Conservation (phyloP, 257 asterid species). For the Verbascum thapsus region DNA sequence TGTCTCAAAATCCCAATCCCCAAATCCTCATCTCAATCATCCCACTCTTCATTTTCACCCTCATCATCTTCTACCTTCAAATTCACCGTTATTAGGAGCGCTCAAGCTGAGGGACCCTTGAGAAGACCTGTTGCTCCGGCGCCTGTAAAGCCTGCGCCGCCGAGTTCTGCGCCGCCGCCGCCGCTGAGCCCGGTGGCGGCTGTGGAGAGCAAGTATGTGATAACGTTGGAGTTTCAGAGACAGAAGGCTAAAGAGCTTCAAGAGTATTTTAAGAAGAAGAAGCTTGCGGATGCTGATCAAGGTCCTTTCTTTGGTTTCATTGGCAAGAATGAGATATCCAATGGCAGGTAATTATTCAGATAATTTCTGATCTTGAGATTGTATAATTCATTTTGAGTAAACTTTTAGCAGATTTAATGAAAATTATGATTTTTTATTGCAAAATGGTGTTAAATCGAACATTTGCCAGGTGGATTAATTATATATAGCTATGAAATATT, state of each 20-base stretch:
- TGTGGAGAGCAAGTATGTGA: constrained; percentile 47
- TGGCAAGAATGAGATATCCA: constrained; percentile 84
- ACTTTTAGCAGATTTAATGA: neutral
- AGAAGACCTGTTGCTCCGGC: constrained; percentile 87
- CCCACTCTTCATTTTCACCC: constrained; percentile 36
- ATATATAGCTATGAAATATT: too few species aligned
- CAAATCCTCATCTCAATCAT: constrained; percentile 34
- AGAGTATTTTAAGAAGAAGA: constrained; percentile 91
- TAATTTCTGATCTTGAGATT: neutral
- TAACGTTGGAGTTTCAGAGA: constrained; percentile 92
- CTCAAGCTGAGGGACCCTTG: constrained; percentile 87
- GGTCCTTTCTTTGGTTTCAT: constrained; percentile 96
- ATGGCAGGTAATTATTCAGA: constrained; percentile 67
- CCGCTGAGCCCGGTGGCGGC: constrained; percentile 44
- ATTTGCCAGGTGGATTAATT: too few species aligned
- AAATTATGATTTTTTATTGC: too few species aligned
- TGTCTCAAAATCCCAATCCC: constrained; percentile 47
- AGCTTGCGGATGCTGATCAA: constrained; percentile 76
- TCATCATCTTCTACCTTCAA: constrained; percentile 50
- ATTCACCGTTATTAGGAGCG: constrained; percentile 60
- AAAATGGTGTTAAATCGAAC: too few species aligned
- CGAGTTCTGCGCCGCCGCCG: constrained; percentile 47
- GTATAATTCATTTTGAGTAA: constrained; percentile 7
- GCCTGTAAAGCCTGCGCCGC: constrained; percentile 79
- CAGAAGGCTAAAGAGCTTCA: constrained; percentile 94